A percentile compares a stretch with the other conserved stretches of the same genome.
These are phyloP conservation scores for Verticillium albo-atrum DNA, from an alignment of 2,329 filamentous ascomycete species.

Conservation along the genomic window DNA sequence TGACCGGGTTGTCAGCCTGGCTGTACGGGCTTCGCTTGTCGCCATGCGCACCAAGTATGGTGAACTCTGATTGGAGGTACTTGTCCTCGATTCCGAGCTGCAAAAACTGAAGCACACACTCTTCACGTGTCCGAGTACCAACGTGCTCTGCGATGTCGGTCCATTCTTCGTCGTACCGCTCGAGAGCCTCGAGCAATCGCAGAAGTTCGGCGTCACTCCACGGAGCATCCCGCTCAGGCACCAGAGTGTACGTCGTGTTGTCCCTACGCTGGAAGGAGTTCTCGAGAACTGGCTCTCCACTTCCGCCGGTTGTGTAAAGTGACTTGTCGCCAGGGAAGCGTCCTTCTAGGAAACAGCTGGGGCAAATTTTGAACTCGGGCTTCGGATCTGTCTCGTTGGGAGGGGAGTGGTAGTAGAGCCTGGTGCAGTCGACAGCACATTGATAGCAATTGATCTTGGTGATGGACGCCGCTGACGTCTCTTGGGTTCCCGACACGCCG, in stretches of 20 bases:
- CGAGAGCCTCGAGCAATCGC: slow-evolving; percentile 84
- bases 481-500: slow-evolving; percentile 54
- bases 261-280: slow-evolving; percentile 58
- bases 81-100: slow-evolving; percentile 97
- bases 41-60: slow-evolving; percentile 43
- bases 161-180: slow-evolving; percentile 96
- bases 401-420: slow-evolving; percentile 56
- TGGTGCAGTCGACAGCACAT: slow-evolving; percentile 84
- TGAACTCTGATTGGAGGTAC: slow-evolving; percentile 76
- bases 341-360: slow-evolving; percentile 82
- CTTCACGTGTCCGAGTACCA: slow-evolving; percentile 83
- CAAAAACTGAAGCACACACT: slow-evolving; percentile 94
- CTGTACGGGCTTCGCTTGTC: slow-evolving; percentile 73
- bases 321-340: slow-evolving; percentile 73
- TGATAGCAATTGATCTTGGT: slow-evolving; percentile 78
- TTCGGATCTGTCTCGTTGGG: slow-evolving; percentile 57
- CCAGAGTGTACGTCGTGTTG: slow-evolving; percentile 74
- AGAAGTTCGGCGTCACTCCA: slow-evolving; percentile 91
- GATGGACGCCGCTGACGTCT: slow-evolving; percentile 61
- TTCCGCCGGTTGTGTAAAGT: slow-evolving; percentile 61
- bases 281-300: background rate
- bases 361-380: slow-evolving; percentile 82
- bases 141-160: slow-evolving; percentile 89
- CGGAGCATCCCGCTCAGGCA: slow-evolving; percentile 78
- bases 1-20: slow-evolving; percentile 90